Evolutionary conservation across 257 asterid genomes (phyloP), one percentile per base, ranked within the genome.

Genomic region (Anisodus tanguticus): DNA sequence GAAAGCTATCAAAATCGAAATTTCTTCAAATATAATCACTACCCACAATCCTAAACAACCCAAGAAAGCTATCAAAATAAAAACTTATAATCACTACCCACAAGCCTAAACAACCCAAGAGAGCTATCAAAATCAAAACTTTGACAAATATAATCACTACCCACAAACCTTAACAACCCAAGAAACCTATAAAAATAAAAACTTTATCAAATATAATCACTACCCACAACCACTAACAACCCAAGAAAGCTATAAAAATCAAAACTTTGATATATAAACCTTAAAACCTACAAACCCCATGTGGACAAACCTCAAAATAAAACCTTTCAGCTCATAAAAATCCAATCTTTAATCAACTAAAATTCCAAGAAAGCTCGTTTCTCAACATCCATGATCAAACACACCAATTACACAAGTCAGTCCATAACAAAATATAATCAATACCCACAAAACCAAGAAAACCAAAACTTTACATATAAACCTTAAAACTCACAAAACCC

Each of bases 281-380:
- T 63, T 58, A 58, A 80, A 79, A 17, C 4, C 17, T 26, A 26
- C 31, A 80, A 51, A 60, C 74, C 31, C 74, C 83, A 79, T 49
- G 5, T 41, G 55, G 35, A 80, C 26, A 49, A 22, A 82, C 51
- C 85, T 82, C 80, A 82, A 82, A 82, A 53, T 53, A 74, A 66
- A 64, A 82, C 9, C 79, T 82, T 51, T 82, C 51, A 82, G 39
- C 68, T 82, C 68, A 16, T 26, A 82, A 53, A 82, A 35, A 67
- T 41, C 68, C 67, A 82, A 80, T 43, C 51, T 55, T 55, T 45
- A 3, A 79, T 79, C 62, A 78, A 63, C 17, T 31, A 67, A 11
- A 67, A 67, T 67, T 67, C 49, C 49, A 67, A 35, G 49, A 35
- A 67, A 13, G 22, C 43, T 12, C 11, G 8, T 60, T n/a, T 60